Conservation (phyloP, 352 stramenopile species). For the Globisporangium iwayamae region DNA sequence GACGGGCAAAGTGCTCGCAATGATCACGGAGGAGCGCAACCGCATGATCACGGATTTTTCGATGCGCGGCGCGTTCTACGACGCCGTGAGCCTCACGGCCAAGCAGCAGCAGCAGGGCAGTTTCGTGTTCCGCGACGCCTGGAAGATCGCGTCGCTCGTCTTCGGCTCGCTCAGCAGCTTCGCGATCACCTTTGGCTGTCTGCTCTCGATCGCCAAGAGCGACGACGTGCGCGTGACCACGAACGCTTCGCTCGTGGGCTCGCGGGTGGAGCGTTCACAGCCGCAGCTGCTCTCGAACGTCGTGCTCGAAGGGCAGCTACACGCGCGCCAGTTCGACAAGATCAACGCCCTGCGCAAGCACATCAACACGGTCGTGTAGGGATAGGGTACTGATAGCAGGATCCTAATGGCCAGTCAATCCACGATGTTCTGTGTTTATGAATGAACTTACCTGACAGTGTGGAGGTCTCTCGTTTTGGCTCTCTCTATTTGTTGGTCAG, state of each 20-base stretch:
- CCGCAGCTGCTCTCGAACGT: conserved; percentile 27
- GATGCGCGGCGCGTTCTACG: conserved; percentile 35
- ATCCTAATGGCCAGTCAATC: background rate
- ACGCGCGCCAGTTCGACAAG: conserved; percentile 35
- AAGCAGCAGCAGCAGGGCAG: conserved; percentile 34
- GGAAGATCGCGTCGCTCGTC: conserved; percentile 32
- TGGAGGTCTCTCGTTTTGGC: background rate
- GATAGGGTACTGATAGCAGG: too few relatives aligned
- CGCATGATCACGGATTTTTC: conserved; percentile 43
- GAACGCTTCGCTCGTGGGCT: conserved; percentile 3
- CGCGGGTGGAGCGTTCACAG: background rate
- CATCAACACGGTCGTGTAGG: conserved; percentile 33
- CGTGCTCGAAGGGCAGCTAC: conserved; percentile 31
- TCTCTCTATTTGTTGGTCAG: background rate
- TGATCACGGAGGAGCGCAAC: conserved; percentile 59
- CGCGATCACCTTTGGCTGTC: conserved; percentile 32
- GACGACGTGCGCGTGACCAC: conserved; percentile 19
- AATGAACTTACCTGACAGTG: background rate
- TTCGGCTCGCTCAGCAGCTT: conserved; percentile 42
- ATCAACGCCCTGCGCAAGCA: conserved; percentile 32
- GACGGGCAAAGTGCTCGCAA: conserved; percentile 40
- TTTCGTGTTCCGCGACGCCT: conserved; percentile 31
- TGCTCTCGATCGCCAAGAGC: conserved; percentile 28
- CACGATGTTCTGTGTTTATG: background rate
- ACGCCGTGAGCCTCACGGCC: conserved; percentile 29